Conservation (phyloP, 2,329 filamentous ascomycete species). For the Clarireedia homoeocarpa region DNA sequence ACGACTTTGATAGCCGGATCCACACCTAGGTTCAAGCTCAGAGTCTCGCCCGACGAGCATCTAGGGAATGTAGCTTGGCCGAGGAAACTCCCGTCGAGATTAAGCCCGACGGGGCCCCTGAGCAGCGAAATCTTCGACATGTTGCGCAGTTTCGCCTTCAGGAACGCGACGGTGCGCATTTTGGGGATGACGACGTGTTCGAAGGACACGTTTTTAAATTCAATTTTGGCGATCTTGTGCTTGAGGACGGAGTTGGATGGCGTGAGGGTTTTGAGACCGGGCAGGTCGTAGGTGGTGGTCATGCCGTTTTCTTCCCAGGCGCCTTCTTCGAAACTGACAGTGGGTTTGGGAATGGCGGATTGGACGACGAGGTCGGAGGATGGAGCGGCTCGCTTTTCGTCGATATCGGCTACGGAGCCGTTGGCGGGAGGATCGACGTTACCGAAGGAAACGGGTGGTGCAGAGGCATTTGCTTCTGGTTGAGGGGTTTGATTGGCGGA, state of each 20-base stretch:
- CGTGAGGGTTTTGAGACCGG: slow-evolving; percentile 46
- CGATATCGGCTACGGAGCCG: neutral
- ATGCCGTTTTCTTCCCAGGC: slow-evolving; percentile 51
- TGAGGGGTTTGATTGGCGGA: neutral
- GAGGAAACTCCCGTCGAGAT: slow-evolving; percentile 56
- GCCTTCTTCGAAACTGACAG: slow-evolving; percentile 43
- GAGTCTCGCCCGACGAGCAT: slow-evolving; percentile 45
- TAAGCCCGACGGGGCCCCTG: slow-evolving; percentile 47
- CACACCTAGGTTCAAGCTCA: slow-evolving; percentile 49
- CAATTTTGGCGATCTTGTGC: slow-evolving; percentile 51
- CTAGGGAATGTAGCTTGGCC: slow-evolving; percentile 48
- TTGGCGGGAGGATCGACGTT: neutral
- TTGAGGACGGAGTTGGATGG: slow-evolving; percentile 44
- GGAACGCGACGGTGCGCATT: slow-evolving; percentile 50
- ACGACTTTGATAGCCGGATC: slow-evolving; percentile 48
- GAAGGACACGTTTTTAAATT: slow-evolving; percentile 43
- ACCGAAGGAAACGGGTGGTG: neutral
- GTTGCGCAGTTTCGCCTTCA: slow-evolving; percentile 51
- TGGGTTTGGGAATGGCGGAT: slow-evolving; percentile 10
- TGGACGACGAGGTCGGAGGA: neutral
- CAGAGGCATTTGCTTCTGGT: too few relatives aligned
- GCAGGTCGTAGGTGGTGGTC: slow-evolving; percentile 51
- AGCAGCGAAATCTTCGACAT: slow-evolving; percentile 47
- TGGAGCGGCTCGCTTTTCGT: neutral
- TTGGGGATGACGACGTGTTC: slow-evolving; percentile 53